phyloP scores from a whole-genome alignment of 805 yeast genomes.

The Millerozyma miso region DNA sequence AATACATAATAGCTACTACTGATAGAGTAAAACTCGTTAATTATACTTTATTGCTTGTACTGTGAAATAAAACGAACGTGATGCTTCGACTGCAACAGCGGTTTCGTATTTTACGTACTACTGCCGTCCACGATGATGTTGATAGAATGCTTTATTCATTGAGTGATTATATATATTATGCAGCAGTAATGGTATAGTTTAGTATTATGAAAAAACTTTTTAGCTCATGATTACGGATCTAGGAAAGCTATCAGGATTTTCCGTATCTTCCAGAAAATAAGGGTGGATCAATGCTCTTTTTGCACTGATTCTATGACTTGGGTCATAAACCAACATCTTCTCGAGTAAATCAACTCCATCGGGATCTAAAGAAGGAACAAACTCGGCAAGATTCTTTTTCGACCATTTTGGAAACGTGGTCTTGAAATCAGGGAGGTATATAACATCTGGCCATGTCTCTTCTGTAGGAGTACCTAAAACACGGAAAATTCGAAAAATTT shows the following conservation, averaged over 20 bases:
- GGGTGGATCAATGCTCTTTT: constrained; percentile 89
- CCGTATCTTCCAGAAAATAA: constrained; percentile 62
- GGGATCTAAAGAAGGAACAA: constrained; percentile 74
- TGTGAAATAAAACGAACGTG: background rate
- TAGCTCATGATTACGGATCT: constrained; percentile 40
- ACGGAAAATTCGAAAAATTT: constrained; percentile 88
- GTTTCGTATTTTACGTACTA: background rate
- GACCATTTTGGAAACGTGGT: constrained; percentile 90
- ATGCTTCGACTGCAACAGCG: background rate
- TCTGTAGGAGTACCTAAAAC: constrained; percentile 93
- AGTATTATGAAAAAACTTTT: background rate
- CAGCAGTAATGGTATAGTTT: background rate
- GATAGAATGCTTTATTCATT: background rate
- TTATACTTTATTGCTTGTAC: background rate
- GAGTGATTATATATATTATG: background rate
- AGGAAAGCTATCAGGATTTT: constrained; percentile 26
- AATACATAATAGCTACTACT: background rate
- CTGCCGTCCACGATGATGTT: background rate
- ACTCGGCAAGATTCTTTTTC: constrained; percentile 62
- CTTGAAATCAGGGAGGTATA: constrained; percentile 86
- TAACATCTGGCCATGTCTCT: constrained; percentile 91
- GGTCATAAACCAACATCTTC: constrained; percentile 82
- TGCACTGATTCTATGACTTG: constrained; percentile 89
- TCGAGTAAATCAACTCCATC: constrained; percentile 82
- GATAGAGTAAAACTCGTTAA: background rate